These are phyloP conservation scores for Plantago elongata DNA, from an alignment of 257 asterid genomes.

Conservation along the genomic window DNA sequence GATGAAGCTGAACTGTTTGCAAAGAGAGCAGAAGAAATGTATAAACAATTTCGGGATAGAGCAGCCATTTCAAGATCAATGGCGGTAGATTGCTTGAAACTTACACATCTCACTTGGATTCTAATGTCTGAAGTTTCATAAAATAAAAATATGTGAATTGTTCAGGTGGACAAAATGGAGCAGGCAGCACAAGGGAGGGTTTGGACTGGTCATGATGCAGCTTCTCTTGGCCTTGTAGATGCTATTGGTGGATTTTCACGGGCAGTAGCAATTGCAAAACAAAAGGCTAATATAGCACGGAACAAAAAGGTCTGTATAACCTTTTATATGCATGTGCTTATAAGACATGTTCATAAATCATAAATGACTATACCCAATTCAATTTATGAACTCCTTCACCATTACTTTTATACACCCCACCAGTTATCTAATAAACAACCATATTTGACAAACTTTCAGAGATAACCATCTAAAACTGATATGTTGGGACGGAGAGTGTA, in stretches of 20 bases:
- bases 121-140: no score
- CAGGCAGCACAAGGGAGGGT: constrained; percentile 73
- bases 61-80: constrained; percentile 73
- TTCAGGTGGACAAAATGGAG: constrained; percentile 59
- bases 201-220: constrained; percentile 73
- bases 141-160: no score
- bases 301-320: constrained; percentile 39
- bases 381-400: no score
- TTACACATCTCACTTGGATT: neutral
- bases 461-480: no score
- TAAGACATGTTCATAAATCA: no score
- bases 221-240: constrained; percentile 63
- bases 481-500: no score
- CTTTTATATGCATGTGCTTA: neutral
- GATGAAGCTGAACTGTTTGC: constrained; percentile 74
- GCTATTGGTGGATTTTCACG: constrained; percentile 74
- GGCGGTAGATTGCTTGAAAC: constrained; percentile 34
- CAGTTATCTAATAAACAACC: no score
- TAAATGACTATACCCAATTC: no score
- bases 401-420: no score
- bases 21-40: constrained; percentile 52
- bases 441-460: no score
- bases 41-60: constrained; percentile 52
- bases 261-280: constrained; percentile 77
- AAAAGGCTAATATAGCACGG: constrained; percentile 62